Percentiles rank a stretch among this genome's conserved stretches.
These are phyloP conservation scores for Biscogniauxia mediterranea DNA, from an alignment of 2,329 filamentous ascomycete genomes.

Conservation along the genomic window DNA sequence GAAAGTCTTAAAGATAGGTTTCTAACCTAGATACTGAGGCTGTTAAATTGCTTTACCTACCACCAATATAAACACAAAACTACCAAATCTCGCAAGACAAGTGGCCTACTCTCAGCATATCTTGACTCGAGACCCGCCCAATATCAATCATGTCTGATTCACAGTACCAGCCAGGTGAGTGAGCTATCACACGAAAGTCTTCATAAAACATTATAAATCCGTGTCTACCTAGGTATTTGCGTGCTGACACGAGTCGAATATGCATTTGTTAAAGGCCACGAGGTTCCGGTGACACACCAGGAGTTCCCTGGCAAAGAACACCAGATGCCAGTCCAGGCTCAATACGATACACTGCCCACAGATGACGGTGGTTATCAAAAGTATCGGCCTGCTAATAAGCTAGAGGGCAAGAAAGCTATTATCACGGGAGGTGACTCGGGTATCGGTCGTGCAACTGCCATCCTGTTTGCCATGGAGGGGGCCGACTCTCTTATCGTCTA, in stretches of 20 bases:
- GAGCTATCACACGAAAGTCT: constrained; percentile 9
- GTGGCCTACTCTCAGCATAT: constrained; percentile 3
- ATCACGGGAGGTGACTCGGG: constrained; percentile 82
- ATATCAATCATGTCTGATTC: constrained; percentile 27
- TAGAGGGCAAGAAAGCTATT: constrained; percentile 70
- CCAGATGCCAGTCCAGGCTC: constrained; percentile 55
- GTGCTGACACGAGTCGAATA: neutral
- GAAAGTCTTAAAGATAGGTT: neutral
- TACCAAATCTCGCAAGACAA: neutral
- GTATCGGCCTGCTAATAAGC: constrained; percentile 75
- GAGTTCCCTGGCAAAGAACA: constrained; percentile 43
- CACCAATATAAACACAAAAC: neutral
- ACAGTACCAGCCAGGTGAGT: constrained; percentile 38
- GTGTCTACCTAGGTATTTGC: too few species aligned
- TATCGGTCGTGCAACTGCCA: constrained; percentile 72
- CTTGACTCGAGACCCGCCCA: neutral
- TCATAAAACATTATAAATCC: neutral
- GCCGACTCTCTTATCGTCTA: constrained; percentile 73
- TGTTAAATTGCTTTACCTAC: neutral
- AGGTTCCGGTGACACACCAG: constrained; percentile 41
- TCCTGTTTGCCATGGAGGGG: constrained; percentile 80
- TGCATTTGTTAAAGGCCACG: constrained; percentile 32
- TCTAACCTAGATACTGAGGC: too few species aligned
- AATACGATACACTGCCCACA: constrained; percentile 65
- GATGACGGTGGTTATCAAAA: constrained; percentile 65